A percentile compares a stretch with the other conserved stretches of the same genome.
phyloP scores from a whole-genome alignment of 208 protist genomes.

The Trypanosoma conorhini region DNA sequence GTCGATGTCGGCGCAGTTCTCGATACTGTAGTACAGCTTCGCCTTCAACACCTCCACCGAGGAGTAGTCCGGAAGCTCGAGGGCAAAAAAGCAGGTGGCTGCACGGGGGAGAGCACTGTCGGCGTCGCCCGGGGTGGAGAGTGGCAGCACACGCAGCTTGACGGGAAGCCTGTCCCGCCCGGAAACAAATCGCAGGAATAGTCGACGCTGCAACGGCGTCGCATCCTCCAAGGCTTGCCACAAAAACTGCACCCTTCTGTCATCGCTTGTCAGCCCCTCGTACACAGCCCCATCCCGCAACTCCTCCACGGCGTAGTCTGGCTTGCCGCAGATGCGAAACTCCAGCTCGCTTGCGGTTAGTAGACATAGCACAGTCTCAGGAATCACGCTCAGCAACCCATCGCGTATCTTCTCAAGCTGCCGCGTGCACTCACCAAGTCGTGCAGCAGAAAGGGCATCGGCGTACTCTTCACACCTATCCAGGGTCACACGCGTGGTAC shows the following conservation, averaged over 20 bases:
- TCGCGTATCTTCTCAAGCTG: conserved; percentile 81
- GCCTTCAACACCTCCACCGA: conserved; percentile 91
- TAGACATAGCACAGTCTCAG: conserved; percentile 79
- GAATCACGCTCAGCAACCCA: conserved; percentile 87
- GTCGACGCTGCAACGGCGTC: conserved; percentile 75
- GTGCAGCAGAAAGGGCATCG: conserved; percentile 55
- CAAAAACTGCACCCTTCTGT: conserved; percentile 86
- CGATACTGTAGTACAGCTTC: conserved; percentile 96
- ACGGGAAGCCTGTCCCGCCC: conserved; percentile 90
- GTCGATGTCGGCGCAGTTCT: conserved; percentile 96
- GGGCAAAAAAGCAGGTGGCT: conserved; percentile 96
- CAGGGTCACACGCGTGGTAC: conserved; percentile 66
- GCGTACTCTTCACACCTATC: conserved; percentile 79
- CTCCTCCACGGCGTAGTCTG: conserved; percentile 87
- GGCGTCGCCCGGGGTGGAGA: conserved; percentile 69
- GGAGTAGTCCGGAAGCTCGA: conserved; percentile 96
- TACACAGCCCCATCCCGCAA: conserved; percentile 81
- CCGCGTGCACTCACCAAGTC: conserved; percentile 81
- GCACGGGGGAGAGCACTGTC: conserved; percentile 90
- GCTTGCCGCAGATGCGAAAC: conserved; percentile 85
- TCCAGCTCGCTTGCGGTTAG: conserved; percentile 90
- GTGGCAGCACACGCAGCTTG: conserved; percentile 76
- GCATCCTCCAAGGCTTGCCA: conserved; percentile 90
- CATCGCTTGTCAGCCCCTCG: conserved; percentile 79
- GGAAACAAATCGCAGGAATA: conserved; percentile 93